phyloP scores from a whole-genome alignment of 345 rosid species.

The Aquilaria sinensis region DNA sequence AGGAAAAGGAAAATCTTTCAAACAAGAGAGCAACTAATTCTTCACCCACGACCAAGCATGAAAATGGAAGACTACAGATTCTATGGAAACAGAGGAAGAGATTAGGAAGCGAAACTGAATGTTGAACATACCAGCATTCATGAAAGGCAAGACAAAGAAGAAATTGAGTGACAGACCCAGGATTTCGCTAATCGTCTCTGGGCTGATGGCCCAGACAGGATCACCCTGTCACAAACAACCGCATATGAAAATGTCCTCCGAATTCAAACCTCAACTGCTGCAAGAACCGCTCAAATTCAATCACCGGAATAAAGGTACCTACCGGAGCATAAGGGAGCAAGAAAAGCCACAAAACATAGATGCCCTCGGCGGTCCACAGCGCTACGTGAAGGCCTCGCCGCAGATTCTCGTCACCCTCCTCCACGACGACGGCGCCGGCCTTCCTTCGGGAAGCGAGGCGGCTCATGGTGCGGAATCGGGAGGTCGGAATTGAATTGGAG shows the following conservation, averaged over 20 bases:
- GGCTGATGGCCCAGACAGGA: conserved; percentile 87
- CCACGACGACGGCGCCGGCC: conserved; percentile 22
- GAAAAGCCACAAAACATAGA: conserved; percentile 87
- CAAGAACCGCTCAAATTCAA: background rate
- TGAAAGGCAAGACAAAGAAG: conserved; percentile 83
- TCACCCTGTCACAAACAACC: conserved; percentile 54
- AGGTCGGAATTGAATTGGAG: background rate
- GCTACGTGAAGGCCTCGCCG: conserved; percentile 35
- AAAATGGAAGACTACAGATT: no score
- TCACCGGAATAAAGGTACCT: conserved; percentile 8
- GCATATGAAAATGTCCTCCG: background rate
- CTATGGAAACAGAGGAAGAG: background rate
- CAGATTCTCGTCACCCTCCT: conserved; percentile 20
- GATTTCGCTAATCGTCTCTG: conserved; percentile 65
- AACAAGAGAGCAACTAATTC: background rate
- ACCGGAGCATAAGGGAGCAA: conserved; percentile 92
- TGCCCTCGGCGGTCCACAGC: conserved; percentile 71
- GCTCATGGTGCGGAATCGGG: background rate
- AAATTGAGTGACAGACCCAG: conserved; percentile 82
- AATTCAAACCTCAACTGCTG: conserved; percentile 3
- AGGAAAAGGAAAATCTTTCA: background rate
- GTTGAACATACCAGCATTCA: conserved; percentile 51
- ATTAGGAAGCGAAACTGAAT: background rate
- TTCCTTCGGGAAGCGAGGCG: conserved; percentile 48
- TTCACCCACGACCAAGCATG: no score